Conservation (phyloP, 1,284 basidiomycete species). For the Taiwanofungus camphoratus region DNA sequence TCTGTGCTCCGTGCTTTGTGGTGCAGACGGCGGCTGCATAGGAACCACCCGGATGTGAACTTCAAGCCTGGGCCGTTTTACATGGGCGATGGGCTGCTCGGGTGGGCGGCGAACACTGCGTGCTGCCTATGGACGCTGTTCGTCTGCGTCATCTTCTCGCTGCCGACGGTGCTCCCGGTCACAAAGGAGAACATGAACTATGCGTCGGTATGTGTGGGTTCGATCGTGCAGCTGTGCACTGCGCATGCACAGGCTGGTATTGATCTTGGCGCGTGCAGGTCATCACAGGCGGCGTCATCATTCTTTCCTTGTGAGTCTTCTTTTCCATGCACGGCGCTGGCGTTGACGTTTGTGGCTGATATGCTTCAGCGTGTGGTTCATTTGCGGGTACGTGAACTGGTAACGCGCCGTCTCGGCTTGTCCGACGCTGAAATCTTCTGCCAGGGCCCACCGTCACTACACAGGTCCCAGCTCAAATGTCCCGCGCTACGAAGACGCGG, state of each 20-base stretch:
- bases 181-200: conserved; percentile 76
- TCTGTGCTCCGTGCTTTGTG: neutral
- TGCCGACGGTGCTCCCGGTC: conserved; percentile 70
- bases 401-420: neutral
- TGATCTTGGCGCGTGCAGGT: conserved; percentile 14
- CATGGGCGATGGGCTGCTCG: conserved; percentile 70
- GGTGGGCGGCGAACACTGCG: conserved; percentile 56
- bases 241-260: neutral
- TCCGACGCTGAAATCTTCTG: conserved; percentile 6
- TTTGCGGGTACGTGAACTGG: conserved; percentile 15
- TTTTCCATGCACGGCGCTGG: neutral
- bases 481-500: conserved; percentile 5
- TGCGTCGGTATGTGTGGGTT: conserved; percentile 43
- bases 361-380: conserved; percentile 21
- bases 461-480: conserved; percentile 24
- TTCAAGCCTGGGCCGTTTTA: conserved; percentile 90
- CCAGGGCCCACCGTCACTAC: conserved; percentile 25
- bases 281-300: conserved; percentile 33
- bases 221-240: neutral
- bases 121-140: conserved; percentile 71
- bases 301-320: conserved; percentile 29
- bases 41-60: conserved; percentile 77
- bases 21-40: conserved; percentile 55
- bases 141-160: conserved; percentile 64
- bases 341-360: neutral